Base-by-base conservation (phyloP, 2,329 filamentous ascomycete genomes). In the Emergomyces orientalis region DNA sequence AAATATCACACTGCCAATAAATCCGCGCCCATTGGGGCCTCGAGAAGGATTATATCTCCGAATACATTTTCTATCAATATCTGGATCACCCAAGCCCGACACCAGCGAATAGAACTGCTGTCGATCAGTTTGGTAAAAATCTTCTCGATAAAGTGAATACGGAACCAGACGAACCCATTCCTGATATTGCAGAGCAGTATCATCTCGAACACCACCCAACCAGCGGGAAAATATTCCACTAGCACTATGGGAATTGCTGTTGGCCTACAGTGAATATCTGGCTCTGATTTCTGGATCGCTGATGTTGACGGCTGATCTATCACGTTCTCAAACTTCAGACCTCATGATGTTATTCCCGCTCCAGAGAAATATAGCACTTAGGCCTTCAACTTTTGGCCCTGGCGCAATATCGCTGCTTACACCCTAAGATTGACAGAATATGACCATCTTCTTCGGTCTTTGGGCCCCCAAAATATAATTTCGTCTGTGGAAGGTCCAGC, bases 1-100 rank as follows among this genome's bases (percentile, higher is more conserved):
- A 32, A 17, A 39, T 55, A 55, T 25, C 19, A 37, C n/a, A 32
- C 25, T 45, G 8, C 22, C 8, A 45, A 39, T 34, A 39, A 22
- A 13, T 5, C n/a, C 6, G 32, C 5, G 19, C n/a, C 32, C 52
- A 4, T 9, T 34, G 51, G 19, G 43, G 43, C 19, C 19, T 52
- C n/a, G 27, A 51, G 8, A 49, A 51, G 30, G 58, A 51, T 17
- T 52, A 6, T 19, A n/a, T 60, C 22, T 25, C n/a, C 14, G 45
- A 60, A 60, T 60, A 60, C 3, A 34, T 60, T 25, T 27, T 52
- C 5, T 52, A 52, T 45, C 58, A 60, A 39, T 51, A 41, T 39
- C 30, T 60, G 11, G n/a, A 17, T 3, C n/a, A 14, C 8, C 39
- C 39, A 7, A n/a, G 14, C n/a, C 52, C 52, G 19, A 14, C 4